Percentiles rank a stretch among this genome's conserved stretches.
Evolutionary conservation across 495 filamentous ascomycete species (phyloP).

Genomic region (Tuber magnatum): DNA sequence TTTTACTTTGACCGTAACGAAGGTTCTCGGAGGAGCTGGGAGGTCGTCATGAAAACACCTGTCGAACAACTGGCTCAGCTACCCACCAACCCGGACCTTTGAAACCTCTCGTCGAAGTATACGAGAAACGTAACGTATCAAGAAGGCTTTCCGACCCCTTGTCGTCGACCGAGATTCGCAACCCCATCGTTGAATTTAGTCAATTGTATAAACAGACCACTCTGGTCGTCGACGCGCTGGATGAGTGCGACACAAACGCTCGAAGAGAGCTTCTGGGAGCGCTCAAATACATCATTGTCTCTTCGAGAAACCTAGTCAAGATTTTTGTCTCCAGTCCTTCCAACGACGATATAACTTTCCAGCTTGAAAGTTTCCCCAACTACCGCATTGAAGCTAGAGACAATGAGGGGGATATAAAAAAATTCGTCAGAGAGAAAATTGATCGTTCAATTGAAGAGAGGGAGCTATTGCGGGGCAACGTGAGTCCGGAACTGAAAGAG

Average conservation of each 20-base stretch:
- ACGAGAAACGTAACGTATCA: not conserved
- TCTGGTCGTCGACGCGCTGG: conserved; percentile 30
- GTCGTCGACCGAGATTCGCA: conserved; percentile 9
- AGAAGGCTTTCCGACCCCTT: conserved; percentile 1
- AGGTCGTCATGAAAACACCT: conserved; percentile 7
- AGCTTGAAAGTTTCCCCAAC: conserved; percentile 15
- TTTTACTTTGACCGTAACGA: conserved; percentile 31
- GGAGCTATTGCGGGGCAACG: conserved; percentile 8
- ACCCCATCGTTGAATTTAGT: conserved; percentile 8
- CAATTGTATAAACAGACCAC: conserved; percentile 19
- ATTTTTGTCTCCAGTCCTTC: conserved; percentile 31
- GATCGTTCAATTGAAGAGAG: conserved; percentile 6
- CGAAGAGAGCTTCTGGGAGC: conserved; percentile 12
- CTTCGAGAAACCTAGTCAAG: conserved; percentile 16
- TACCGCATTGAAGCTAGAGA: conserved; percentile 16
- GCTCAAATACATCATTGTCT: conserved; percentile 9
- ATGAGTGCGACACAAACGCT: conserved; percentile 18
- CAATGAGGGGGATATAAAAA: conserved; percentile 25
- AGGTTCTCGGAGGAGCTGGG: not conserved
- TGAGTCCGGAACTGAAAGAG: not conserved
- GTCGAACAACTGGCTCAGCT: conserved; percentile 14
- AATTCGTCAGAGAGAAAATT: conserved; percentile 20
- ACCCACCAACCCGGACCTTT: not conserved
- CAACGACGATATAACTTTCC: conserved; percentile 18
- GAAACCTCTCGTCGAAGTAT: conserved; percentile 5